Evolutionary conservation across 1,284 basidiomycete species (phyloP), one percentile per base, ranked within the genome.

Genomic region (Cutaneotrichosporon cutaneum): DNA sequence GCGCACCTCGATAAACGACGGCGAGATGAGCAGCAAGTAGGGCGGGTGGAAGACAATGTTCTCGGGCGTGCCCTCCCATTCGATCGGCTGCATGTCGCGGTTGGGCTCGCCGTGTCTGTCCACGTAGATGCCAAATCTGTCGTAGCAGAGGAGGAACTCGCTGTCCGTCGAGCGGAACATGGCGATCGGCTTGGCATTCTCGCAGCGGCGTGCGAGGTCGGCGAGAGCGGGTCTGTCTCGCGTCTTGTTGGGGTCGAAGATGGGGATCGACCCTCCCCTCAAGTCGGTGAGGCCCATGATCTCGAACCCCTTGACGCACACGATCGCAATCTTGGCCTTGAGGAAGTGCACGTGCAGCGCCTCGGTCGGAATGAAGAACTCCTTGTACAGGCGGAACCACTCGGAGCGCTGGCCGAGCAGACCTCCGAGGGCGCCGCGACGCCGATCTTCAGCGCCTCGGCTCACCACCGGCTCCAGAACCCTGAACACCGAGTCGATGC

Each of bases 41-140:
- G 92, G 92, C 54, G 89, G 86, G 70, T 94, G 91, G 81, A 90
- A 88, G 0, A 91, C 91, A 30, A 93, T 90, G 47, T 86, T 87
- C 71, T 92, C 90, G 1, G 90, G 90, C 2, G 86, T 89, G 13
- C 93, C 93, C 80, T 98, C 94, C 93, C 94, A 98, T 76, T 97
- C 94, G 70, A 97, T 91, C 5, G 88, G 87, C 61, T 86, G 82
- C 27, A 83, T 76, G 51, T 75, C 73, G 50, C 90, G 87, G 68
- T 87, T 89, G 1, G 90, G 91, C 59, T 90, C 87, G 44, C 94
- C 93, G 66, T 94, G 90, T 54, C 72, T 62, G 64, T 75, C 68
- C 62, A 77, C 74, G 52, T 75, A 77, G 47, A 95, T 83, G 10
- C 94, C 94, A 69, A 97, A 95, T 75, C 92, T 89, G 75, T 94